These are phyloP conservation scores for Saccharomycopsis selenospora DNA, from an alignment of 805 yeast species.

Conservation along the genomic window DNA sequence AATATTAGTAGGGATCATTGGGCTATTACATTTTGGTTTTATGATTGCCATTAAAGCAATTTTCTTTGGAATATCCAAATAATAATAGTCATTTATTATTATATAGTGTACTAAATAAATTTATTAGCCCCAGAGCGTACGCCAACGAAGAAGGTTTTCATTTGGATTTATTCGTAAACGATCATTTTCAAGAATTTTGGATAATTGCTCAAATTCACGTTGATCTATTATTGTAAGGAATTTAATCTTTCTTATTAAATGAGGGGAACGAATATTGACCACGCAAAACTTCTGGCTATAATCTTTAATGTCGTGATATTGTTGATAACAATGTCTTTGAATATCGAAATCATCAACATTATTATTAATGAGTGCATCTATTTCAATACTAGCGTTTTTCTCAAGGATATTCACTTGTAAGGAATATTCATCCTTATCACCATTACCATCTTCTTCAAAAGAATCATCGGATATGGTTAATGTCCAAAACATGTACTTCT, in stretches of 20 bases:
- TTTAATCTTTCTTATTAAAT: conserved; percentile 27
- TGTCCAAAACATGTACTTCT: conserved; percentile 4
- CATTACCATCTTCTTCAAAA: no score
- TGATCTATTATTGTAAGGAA: conserved; percentile 27
- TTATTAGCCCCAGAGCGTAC: not conserved
- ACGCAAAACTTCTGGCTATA: conserved; percentile 3
- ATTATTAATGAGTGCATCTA: no score
- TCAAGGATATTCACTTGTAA: conserved; percentile 13
- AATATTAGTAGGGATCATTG: conserved; percentile 35
- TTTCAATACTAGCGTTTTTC: no score
- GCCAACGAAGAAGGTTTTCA: not conserved
- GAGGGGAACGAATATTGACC: conserved; percentile 23
- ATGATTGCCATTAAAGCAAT: conserved; percentile 58
- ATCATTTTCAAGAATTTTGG: not conserved
- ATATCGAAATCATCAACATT: no score
- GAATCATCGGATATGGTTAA: not conserved
- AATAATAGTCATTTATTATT: no score
- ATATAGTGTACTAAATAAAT: no score
- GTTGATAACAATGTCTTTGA: no score
- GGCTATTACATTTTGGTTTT: conserved; percentile 46
- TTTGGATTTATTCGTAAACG: not conserved
- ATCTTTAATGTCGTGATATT: no score
- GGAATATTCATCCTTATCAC: no score
- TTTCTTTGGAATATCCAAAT: conserved; percentile 41
- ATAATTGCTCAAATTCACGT: conserved; percentile 23